A percentile compares a stretch with the other conserved stretches of the same genome.
These are phyloP conservation scores for Tagetes patula DNA, from an alignment of 129 eudicot genomes.

Conservation along the genomic window DNA sequence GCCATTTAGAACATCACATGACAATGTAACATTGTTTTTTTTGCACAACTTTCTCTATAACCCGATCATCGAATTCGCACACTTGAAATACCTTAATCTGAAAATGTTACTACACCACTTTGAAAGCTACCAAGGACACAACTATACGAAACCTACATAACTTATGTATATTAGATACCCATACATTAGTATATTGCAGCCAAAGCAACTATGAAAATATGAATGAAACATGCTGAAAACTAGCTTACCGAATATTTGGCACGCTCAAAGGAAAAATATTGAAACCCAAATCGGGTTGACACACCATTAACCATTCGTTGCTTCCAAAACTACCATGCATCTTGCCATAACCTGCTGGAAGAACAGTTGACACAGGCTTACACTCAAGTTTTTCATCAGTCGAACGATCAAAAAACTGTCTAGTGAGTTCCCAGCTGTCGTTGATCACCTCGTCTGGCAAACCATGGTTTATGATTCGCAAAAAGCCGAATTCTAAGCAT, in stretches of 20 bases:
- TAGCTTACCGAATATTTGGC: slow-evolving; percentile 24
- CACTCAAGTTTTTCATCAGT: slow-evolving; percentile 20
- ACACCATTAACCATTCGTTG: slow-evolving; percentile 36
- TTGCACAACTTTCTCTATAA: no score
- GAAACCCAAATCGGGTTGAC: slow-evolving; percentile 27
- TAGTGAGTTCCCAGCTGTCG: slow-evolving; percentile 5
- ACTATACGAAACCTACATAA: no score
- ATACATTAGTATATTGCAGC: not conserved
- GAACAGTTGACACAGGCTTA: slow-evolving; percentile 22
- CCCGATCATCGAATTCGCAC: no score
- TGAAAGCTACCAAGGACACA: no score
- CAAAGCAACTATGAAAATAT: not conserved
- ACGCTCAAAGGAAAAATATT: slow-evolving; percentile 22
- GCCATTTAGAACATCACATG: no score
- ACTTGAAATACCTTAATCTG: no score
- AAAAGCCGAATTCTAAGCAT: slow-evolving; percentile 29
- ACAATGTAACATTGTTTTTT: no score
- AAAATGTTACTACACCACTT: no score
- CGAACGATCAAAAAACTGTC: slow-evolving; percentile 19
- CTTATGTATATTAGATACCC: no score
- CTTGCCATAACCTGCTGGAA: slow-evolving; percentile 34
- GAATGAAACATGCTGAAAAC: not conserved
- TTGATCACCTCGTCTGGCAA: slow-evolving; percentile 13
- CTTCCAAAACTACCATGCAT: slow-evolving; percentile 24
- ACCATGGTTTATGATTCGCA: slow-evolving; percentile 34